Evolutionary conservation across 768 basidiomycete species (phyloP), one percentile per base, ranked within the genome.

Genomic region (Suillus variegatus): DNA sequence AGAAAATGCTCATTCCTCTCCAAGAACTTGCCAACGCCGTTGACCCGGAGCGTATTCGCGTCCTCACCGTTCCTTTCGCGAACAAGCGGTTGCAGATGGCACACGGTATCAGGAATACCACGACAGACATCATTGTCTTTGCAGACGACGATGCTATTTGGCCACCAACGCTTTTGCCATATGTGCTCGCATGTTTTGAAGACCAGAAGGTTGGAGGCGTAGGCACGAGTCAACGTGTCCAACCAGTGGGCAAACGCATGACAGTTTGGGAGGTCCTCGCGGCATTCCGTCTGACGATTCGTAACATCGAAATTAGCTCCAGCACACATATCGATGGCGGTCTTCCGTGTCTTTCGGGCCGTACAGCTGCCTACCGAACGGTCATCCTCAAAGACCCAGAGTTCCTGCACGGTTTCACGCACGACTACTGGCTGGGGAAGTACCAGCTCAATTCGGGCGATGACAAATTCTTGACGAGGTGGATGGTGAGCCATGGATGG

Each of bases 401-500:
- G 66, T 97, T 97, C 76, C 75, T 97, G 25, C 88, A 94, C 71
- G 93, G 93, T 35, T 97, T 97, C 79, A 96, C 94, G 18, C 93
- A 96, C 76, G 95, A 97, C 76, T 93, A 88, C 73, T 95, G 94
- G 94, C 78, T 95, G 43, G 93, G 90, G 63, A 96, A 95, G 79
- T 97, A 96, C 78, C 94, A 96, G 76, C 87, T 95, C 68, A 96
- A 96, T 76, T 94, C 92, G 4, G 94, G 94, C 28, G 94, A 95
- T 78, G 93, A 94, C 82, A 95, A 97, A 78, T 97, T 94, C 80
- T 80, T 97, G 74, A 98, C 95, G 20, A 82, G 95, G 54, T 97
- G 95, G 95, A 95, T 96, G 93, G 95, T 97, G 66, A 89, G 88
- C 73, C 94, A 96, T 72, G 94, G 94, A 18, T 97, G 95, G 95